Evolutionary conservation across 805 yeast genomes (phyloP).

Genomic region (Schwanniomyces sp.): DNA sequence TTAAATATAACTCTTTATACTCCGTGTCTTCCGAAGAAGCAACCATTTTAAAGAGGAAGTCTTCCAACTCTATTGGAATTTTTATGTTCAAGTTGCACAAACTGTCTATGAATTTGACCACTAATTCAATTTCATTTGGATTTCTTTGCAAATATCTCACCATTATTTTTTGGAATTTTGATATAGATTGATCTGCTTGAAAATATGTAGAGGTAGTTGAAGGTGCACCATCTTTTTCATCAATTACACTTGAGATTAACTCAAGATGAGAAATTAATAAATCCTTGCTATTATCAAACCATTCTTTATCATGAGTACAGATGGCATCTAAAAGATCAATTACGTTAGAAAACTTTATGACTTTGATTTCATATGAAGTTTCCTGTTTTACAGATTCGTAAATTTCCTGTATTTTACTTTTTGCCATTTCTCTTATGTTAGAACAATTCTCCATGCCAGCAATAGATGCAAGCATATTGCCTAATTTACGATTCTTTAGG

Average conservation of each 20-base stretch:
- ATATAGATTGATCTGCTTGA: conserved; percentile 69
- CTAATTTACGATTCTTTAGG: conserved; percentile 62
- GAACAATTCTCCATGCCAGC: conserved; percentile 54
- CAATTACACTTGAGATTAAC: conserved; percentile 43
- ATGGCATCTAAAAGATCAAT: conserved; percentile 64
- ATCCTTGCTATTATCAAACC: conserved; percentile 57
- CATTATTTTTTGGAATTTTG: conserved; percentile 51
- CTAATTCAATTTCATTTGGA: conserved; percentile 22
- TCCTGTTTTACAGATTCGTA: conserved; percentile 50
- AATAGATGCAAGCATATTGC: conserved; percentile 66
- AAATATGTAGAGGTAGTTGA: conserved; percentile 63
- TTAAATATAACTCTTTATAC: conserved; percentile 51
- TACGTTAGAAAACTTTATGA: conserved; percentile 69
- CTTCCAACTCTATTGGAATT: conserved; percentile 49
- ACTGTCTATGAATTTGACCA: conserved; percentile 31
- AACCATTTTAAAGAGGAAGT: conserved; percentile 56
- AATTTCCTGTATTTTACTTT: conserved; percentile 50
- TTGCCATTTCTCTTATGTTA: conserved; percentile 57
- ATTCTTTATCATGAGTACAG: conserved; percentile 47
- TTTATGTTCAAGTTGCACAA: conserved; percentile 47
- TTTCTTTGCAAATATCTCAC: conserved; percentile 26
- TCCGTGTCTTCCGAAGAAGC: conserved; percentile 50
- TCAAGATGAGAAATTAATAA: conserved; percentile 43
- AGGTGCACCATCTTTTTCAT: conserved; percentile 39
- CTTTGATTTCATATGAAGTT: conserved; percentile 50